Evolutionary conservation across 306 rosid species (phyloP).

Genomic region (Sicyos edulis): DNA sequence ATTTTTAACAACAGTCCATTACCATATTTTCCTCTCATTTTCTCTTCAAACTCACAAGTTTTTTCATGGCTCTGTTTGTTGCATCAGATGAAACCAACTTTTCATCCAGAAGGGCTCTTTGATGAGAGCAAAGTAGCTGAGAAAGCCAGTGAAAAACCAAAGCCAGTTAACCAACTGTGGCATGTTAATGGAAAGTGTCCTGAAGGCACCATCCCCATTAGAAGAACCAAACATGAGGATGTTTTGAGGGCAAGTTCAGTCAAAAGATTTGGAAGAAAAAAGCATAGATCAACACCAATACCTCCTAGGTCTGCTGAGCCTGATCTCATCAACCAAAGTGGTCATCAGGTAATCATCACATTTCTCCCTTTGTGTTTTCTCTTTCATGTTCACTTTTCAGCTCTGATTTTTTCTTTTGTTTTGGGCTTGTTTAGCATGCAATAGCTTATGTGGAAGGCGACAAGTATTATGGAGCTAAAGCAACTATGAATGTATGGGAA

Average conservation of each 20-base stretch:
- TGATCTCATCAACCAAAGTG: constrained; percentile 85
- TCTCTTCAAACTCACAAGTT: neutral
- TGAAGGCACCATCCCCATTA: constrained; percentile 71
- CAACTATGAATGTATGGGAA: constrained; percentile 97
- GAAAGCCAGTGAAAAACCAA: constrained; percentile 35
- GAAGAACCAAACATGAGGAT: constrained; percentile 86
- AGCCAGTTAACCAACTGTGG: constrained; percentile 66
- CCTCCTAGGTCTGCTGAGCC: constrained; percentile 94
- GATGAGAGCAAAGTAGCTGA: constrained; percentile 61
- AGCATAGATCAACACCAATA: constrained; percentile 61
- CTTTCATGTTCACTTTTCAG: neutral
- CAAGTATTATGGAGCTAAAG: constrained; percentile 89
- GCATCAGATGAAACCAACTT: constrained; percentile 70
- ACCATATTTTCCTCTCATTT: neutral
- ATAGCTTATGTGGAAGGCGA: constrained; percentile 96
- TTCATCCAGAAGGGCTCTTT: constrained; percentile 80
- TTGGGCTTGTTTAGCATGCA: constrained; percentile 63
- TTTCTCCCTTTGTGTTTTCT: neutral
- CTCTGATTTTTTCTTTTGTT: neutral
- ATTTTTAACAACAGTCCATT: neutral
- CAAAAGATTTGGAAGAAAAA: constrained; percentile 84
- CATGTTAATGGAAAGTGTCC: constrained; percentile 77
- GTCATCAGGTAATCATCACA: constrained; percentile 69
- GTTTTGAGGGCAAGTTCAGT: constrained; percentile 83
- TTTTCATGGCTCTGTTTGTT: neutral